Conservation (phyloP, 1,139 yeast genomes). For the Taphrina deformans region DNA sequence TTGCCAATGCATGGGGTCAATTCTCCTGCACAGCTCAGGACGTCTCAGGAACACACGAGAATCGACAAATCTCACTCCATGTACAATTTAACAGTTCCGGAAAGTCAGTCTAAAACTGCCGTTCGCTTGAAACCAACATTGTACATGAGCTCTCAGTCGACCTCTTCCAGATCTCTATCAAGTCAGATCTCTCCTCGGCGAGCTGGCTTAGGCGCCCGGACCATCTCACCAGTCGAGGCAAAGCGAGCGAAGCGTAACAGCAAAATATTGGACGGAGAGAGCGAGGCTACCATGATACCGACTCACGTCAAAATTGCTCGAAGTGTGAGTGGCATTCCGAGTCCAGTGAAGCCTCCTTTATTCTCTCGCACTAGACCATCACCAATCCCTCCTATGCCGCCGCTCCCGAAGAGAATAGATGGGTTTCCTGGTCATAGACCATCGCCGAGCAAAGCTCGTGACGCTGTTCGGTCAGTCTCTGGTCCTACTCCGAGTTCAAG, state of each 20-base stretch:
- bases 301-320: not conserved
- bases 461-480: constrained; percentile 13
- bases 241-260: constrained; percentile 21
- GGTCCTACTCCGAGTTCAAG: constrained; percentile 13
- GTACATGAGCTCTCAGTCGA: constrained; percentile 10
- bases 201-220: constrained; percentile 26
- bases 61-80: not conserved
- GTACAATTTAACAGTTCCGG: not conserved
- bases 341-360: constrained; percentile 16
- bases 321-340: constrained; percentile 20
- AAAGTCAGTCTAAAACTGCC: not conserved
- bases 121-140: not conserved
- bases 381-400: constrained; percentile 28
- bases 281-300: not conserved
- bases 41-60: not conserved
- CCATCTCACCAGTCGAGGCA: constrained; percentile 24
- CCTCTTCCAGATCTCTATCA: constrained; percentile 16
- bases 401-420: constrained; percentile 2
- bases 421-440: not conserved
- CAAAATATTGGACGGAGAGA: not conserved
- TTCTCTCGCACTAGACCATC: constrained; percentile 9
- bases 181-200: constrained; percentile 23
- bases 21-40: not conserved
- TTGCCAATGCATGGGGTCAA: not conserved
- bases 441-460: constrained; percentile 13